Evolutionary conservation across 768 basidiomycete species (phyloP).

Genomic region (Rhodotorula kratochvilovae): DNA sequence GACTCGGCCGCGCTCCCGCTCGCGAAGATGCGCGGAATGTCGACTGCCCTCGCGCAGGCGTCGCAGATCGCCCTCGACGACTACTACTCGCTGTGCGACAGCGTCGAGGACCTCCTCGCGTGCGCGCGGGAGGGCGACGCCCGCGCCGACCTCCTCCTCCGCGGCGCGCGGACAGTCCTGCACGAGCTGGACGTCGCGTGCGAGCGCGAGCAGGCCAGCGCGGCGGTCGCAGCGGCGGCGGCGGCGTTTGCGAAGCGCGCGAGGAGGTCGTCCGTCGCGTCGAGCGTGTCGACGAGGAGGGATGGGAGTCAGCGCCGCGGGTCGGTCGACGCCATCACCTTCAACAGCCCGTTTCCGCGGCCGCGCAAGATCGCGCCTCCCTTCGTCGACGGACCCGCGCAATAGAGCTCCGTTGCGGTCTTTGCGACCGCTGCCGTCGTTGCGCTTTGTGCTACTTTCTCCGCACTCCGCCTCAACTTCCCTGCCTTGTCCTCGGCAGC

Average conservation of each 20-base stretch:
- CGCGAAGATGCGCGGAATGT: constrained; percentile 2
- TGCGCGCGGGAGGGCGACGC: constrained; percentile 18
- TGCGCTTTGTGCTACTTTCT: not conserved
- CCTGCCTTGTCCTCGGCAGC: too few species aligned
- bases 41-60: constrained; percentile 21
- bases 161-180: constrained; percentile 15
- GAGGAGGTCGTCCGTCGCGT: not conserved
- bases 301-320: not conserved
- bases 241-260: constrained; percentile 1
- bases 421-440: not conserved
- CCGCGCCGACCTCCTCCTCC: constrained; percentile 22
- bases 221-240: constrained; percentile 6
- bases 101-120: constrained; percentile 31
- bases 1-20: constrained; percentile 10
- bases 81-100: constrained; percentile 1
- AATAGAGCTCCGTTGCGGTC: not conserved
- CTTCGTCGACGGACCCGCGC: not conserved
- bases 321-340: not conserved
- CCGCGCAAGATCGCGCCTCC: not conserved
- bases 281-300: not conserved
- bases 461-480: too few species aligned
- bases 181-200: constrained; percentile 17
- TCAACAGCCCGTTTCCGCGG: not conserved
- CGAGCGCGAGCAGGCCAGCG: constrained; percentile 3
- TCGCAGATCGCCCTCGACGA: constrained; percentile 24